These are phyloP conservation scores for Hymenotorrendiella dingleyae DNA, from an alignment of 2,329 filamentous ascomycete genomes.

Conservation along the genomic window DNA sequence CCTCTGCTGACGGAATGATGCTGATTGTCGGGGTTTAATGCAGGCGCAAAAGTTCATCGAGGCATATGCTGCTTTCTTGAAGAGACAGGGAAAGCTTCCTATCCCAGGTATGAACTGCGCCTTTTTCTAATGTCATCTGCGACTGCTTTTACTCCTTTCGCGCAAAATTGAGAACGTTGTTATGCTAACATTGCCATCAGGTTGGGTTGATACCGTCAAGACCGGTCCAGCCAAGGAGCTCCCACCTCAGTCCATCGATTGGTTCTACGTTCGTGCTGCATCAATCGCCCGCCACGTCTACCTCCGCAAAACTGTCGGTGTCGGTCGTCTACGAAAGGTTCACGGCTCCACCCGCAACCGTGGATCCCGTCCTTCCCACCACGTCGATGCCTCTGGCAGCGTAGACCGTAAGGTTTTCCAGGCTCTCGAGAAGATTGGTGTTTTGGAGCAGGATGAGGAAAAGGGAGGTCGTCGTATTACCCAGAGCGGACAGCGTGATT, in stretches of 20 bases:
- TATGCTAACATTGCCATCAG: slow-evolving; percentile 40
- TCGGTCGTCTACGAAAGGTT: slow-evolving; percentile 93
- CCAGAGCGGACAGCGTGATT: slow-evolving; percentile 95
- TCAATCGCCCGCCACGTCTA: slow-evolving; percentile 97
- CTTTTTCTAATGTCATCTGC: not conserved
- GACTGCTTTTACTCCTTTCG: not conserved
- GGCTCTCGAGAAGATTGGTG: slow-evolving; percentile 98
- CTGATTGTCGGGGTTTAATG: slow-evolving; percentile 46
- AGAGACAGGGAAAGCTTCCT: slow-evolving; percentile 88
- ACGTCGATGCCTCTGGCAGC: slow-evolving; percentile 90
- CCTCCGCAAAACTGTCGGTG: slow-evolving; percentile 98
- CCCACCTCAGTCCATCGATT: slow-evolving; percentile 96
- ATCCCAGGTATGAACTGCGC: slow-evolving; percentile 68
- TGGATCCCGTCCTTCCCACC: slow-evolving; percentile 81
- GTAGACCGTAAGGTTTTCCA: slow-evolving; percentile 98
- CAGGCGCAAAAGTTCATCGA: slow-evolving; percentile 86
- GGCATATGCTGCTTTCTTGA: slow-evolving; percentile 82
- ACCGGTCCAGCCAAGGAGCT: slow-evolving; percentile 95
- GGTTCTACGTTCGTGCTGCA: slow-evolving; percentile 88
- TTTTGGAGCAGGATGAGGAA: slow-evolving; percentile 95
- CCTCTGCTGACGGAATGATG: slow-evolving; percentile 69
- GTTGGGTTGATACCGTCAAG: slow-evolving; percentile 99
- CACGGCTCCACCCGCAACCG: slow-evolving; percentile 98
- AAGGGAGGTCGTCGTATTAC: slow-evolving; percentile 98
- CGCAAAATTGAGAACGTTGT: not conserved